phyloP scores from a whole-genome alignment of 768 basidiomycete genomes.

The Leccinum barrowsii region DNA sequence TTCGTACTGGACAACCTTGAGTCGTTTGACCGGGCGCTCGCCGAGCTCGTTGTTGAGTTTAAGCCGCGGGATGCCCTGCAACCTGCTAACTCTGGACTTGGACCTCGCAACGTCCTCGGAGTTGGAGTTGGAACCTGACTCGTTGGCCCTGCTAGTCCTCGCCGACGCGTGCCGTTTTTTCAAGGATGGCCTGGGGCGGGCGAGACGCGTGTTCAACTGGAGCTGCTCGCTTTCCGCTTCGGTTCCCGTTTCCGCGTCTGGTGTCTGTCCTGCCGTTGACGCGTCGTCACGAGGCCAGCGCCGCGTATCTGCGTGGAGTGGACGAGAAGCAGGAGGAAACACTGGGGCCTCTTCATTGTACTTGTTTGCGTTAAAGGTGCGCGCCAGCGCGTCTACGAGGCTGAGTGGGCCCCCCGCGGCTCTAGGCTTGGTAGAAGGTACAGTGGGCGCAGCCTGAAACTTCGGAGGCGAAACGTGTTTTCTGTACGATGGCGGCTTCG shows the following conservation, averaged over 20 bases:
- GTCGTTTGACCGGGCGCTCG: conserved; percentile 15
- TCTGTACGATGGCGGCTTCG: conserved; percentile 2
- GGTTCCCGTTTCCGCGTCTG: conserved; percentile 18
- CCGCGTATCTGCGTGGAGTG: background rate
- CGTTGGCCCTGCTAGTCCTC: background rate
- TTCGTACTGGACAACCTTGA: conserved; percentile 23
- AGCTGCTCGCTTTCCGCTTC: conserved; percentile 21
- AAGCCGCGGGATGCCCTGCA: background rate
- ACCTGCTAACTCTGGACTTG: background rate
- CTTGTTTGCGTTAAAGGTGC: conserved; percentile 27
- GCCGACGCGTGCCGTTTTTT: background rate
- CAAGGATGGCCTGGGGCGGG: background rate
- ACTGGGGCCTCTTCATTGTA: background rate
- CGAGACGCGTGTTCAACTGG: conserved; percentile 1
- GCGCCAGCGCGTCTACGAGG: conserved; percentile 24
- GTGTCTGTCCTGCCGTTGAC: conserved; percentile 5
- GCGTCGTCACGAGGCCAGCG: background rate
- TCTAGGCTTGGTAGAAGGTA: background rate
- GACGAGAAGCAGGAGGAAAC: background rate
- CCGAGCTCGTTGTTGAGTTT: background rate
- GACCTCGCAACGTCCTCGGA: conserved; percentile 9
- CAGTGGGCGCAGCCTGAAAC: background rate
- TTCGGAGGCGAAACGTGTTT: background rate
- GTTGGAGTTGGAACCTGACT: conserved; percentile 6
- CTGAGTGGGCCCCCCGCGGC: background rate